Evolutionary conservation across 2,329 filamentous ascomycete genomes (phyloP).

Genomic region (Botrytis sinoallii): DNA sequence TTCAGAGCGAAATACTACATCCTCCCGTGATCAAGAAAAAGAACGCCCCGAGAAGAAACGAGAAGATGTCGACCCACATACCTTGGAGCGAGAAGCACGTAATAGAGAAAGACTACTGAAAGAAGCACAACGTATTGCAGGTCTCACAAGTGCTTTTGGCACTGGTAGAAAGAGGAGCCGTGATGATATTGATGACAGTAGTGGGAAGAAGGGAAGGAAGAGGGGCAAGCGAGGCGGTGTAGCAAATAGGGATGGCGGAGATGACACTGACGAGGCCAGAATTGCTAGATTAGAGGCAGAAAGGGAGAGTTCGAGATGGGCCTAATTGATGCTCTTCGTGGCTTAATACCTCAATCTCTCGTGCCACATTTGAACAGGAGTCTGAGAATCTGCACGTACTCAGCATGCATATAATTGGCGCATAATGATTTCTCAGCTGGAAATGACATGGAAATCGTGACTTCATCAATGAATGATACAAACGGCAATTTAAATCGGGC

Average conservation of each 20-base stretch:
- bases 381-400: not conserved
- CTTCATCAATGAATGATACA: not conserved
- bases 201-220: slow-evolving; percentile 49
- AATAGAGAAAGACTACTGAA: slow-evolving; percentile 65
- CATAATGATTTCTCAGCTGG: not conserved
- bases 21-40: slow-evolving; percentile 16
- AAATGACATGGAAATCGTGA: not conserved
- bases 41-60: slow-evolving; percentile 24
- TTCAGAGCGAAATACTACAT: slow-evolving; percentile 26
- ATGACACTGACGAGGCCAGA: slow-evolving; percentile 37
- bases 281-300: slow-evolving; percentile 53
- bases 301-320: slow-evolving; percentile 48
- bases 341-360: not conserved
- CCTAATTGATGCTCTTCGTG: not conserved
- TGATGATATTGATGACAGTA: slow-evolving; percentile 42
- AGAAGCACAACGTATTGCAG: slow-evolving; percentile 64
- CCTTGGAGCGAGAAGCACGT: slow-evolving; percentile 64
- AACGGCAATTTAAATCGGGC: not conserved
- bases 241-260: slow-evolving; percentile 28
- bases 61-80: slow-evolving; percentile 46
- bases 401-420: not conserved
- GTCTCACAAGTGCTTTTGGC: slow-evolving; percentile 43
- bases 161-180: slow-evolving; percentile 44
- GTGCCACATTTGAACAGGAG: not conserved
- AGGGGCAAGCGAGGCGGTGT: slow-evolving; percentile 33